Conservation (phyloP, 345 rosid genomes). For the Erodium maritimum region DNA sequence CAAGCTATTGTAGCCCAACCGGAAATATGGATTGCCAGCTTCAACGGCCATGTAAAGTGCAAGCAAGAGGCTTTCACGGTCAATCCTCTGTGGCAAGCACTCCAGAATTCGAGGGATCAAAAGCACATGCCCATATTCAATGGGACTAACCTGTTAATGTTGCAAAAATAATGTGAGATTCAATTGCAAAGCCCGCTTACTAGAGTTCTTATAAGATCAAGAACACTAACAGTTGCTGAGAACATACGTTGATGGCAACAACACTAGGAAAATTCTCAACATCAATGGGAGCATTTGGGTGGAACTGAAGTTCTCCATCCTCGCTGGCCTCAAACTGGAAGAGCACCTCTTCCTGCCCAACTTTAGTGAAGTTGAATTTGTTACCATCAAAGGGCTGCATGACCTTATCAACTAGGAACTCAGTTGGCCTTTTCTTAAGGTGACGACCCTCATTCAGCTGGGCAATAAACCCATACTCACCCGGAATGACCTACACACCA, state of each 20-base stretch:
- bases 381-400: conserved; percentile 81
- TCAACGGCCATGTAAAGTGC: conserved; percentile 78
- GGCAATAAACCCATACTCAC: conserved; percentile 71
- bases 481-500: conserved; percentile 69
- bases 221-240: neutral
- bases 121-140: conserved; percentile 92
- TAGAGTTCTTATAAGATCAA: neutral
- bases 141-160: conserved; percentile 75
- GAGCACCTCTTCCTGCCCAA: conserved; percentile 91
- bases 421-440: conserved; percentile 92
- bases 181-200: neutral
- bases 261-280: conserved; percentile 66
- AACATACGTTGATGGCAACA: conserved; percentile 77
- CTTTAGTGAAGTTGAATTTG: conserved; percentile 92
- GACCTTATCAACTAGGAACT: conserved; percentile 83
- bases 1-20: conserved; percentile 92
- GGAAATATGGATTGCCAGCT: conserved; percentile 69
- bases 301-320: conserved; percentile 50
- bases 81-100: conserved; percentile 93
- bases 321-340: conserved; percentile 85
- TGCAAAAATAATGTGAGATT: neutral
- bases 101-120: conserved; percentile 76
- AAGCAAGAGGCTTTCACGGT: conserved; percentile 69
- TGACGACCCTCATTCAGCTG: conserved; percentile 96
- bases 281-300: conserved; percentile 50